Evolutionary conservation across 1,284 basidiomycete species (phyloP).

Genomic region (Pholiota adiposa): DNA sequence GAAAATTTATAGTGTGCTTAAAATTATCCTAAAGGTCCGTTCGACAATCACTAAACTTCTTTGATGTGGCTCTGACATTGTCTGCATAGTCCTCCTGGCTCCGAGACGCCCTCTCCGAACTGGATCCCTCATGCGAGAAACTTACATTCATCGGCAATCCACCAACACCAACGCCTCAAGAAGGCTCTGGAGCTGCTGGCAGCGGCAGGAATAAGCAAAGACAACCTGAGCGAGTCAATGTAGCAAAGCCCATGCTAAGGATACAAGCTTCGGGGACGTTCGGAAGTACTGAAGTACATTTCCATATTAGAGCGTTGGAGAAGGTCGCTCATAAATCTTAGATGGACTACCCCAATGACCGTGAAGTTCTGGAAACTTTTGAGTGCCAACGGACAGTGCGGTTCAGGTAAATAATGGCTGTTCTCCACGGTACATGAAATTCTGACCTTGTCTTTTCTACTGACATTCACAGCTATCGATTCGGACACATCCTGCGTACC

Average conservation of each 20-base stretch:
- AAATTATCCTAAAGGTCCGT: slow-evolving; percentile 85
- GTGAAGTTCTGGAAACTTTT: slow-evolving; percentile 87
- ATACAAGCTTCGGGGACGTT: slow-evolving; percentile 81
- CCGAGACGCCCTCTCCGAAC: slow-evolving; percentile 87
- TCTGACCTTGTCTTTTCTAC: no score
- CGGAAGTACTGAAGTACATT: slow-evolving; percentile 77
- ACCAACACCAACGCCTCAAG: slow-evolving; percentile 44
- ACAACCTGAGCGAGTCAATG: slow-evolving; percentile 6
- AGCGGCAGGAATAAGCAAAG: slow-evolving; percentile 30
- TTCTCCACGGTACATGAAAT: no score
- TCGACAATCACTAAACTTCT: background rate
- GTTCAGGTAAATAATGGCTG: slow-evolving; percentile 77
- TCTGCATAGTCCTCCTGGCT: slow-evolving; percentile 82
- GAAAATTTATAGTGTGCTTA: slow-evolving; percentile 68
- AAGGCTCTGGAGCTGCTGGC: slow-evolving; percentile 29
- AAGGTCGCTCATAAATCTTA: slow-evolving; percentile 31
- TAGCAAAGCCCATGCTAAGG: slow-evolving; percentile 65
- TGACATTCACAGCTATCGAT: slow-evolving; percentile 80
- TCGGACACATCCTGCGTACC: slow-evolving; percentile 71
- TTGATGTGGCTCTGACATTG: background rate
- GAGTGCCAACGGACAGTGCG: slow-evolving; percentile 73
- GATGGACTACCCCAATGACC: slow-evolving; percentile 94
- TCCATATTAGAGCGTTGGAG: background rate
- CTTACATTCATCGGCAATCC: slow-evolving; percentile 84
- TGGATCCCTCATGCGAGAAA: slow-evolving; percentile 84